Percentiles rank a stretch among this genome's conserved stretches.
These are phyloP conservation scores for Acmispon strigosus DNA, from an alignment of 306 rosid species.

Conservation along the genomic window DNA sequence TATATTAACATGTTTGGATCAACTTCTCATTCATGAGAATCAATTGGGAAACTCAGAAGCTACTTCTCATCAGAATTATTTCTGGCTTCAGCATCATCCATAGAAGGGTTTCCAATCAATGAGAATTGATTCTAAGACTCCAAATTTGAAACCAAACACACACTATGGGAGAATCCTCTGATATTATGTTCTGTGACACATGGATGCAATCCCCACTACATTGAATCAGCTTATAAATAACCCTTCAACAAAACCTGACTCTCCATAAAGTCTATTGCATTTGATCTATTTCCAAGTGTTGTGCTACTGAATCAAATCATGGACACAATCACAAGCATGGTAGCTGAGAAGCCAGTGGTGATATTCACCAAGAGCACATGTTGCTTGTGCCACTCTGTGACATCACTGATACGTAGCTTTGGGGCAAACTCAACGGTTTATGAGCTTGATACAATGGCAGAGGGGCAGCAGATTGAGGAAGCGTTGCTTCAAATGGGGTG, in stretches of 20 bases:
- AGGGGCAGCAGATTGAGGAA: constrained; percentile 53
- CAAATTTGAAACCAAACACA: no score
- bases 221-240: constrained; percentile 31
- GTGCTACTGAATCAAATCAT: not conserved
- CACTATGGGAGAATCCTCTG: constrained; percentile 12
- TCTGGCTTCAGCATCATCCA: no score
- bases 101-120: no score
- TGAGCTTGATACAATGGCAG: constrained; percentile 65
- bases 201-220: not conserved
- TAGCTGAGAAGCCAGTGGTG: constrained; percentile 62
- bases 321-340: constrained; percentile 45
- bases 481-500: constrained; percentile 57
- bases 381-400: constrained; percentile 58
- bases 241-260: constrained; percentile 13
- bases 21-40: no score
- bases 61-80: no score
- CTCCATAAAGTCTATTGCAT: not conserved
- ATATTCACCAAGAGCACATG: constrained; percentile 76
- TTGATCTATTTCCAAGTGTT: not conserved
- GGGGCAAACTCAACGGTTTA: constrained; percentile 65
- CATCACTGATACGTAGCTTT: constrained; percentile 51
- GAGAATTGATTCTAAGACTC: no score
- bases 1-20: no score
- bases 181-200: constrained; percentile 17
- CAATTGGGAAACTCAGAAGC: no score